Evolutionary conservation across 345 rosid genomes (phyloP).

Genomic region (Hibiscus syriacus): DNA sequence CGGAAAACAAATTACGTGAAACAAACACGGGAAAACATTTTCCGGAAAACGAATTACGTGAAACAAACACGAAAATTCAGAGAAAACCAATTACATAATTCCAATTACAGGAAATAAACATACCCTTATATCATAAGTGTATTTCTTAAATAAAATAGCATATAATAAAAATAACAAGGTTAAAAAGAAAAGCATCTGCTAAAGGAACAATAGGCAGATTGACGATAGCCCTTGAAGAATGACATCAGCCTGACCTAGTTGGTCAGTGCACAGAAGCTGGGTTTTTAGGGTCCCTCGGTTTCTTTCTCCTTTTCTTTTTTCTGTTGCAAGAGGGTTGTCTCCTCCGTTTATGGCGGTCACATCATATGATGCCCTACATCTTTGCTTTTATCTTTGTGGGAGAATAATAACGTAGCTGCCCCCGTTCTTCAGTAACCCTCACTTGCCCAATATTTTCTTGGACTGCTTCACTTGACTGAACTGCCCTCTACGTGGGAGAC

Average conservation of each 20-base stretch:
- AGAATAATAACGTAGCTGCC: not conserved
- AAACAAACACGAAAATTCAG: too few species aligned
- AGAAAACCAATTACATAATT: too few species aligned
- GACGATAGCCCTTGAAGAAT: slow-evolving; percentile 4
- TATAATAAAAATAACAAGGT: not conserved
- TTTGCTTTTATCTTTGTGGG: not conserved
- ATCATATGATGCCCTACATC: slow-evolving; percentile 2
- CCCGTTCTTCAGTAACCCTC: not conserved
- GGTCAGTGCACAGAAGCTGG: slow-evolving; percentile 6
- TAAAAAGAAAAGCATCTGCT: slow-evolving; percentile 11
- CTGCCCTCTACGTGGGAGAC: slow-evolving; percentile 11
- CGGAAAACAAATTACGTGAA: too few species aligned
- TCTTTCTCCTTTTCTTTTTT: not conserved
- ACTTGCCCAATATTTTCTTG: not conserved
- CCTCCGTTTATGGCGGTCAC: slow-evolving; percentile 15
- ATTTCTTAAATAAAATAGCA: not conserved
- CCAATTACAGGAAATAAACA: too few species aligned
- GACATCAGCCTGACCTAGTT: slow-evolving; percentile 7
- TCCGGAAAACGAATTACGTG: too few species aligned
- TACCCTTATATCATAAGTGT: too few species aligned
- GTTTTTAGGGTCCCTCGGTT: slow-evolving; percentile 11
- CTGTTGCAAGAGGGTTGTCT: not conserved
- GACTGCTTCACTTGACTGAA: not conserved
- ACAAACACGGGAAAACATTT: too few species aligned
- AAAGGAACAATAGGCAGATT: slow-evolving; percentile 26